Evolutionary conservation across 108 stramenopile genomes (phyloP).

Genomic region (Seminavis robusta): DNA sequence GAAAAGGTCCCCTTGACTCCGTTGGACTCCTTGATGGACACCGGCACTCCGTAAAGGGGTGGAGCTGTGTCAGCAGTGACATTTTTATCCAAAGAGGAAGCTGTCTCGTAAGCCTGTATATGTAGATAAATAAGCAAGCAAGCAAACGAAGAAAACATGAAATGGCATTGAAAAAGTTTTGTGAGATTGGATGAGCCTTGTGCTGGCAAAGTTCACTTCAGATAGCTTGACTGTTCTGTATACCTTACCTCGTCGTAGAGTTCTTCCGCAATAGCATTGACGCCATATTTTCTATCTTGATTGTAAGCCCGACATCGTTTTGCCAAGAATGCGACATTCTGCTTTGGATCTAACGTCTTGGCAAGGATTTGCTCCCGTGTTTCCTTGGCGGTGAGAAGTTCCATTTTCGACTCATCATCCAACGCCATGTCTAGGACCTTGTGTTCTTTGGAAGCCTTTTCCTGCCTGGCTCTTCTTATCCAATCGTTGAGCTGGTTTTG

Average conservation of each 20-base stretch:
- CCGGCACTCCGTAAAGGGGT: constrained; percentile 5
- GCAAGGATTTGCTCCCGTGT: background rate
- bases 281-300: background rate
- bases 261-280: constrained; percentile 17
- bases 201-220: no score
- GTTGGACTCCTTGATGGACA: background rate
- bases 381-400: background rate
- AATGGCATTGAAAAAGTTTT: background rate
- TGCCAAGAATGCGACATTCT: background rate
- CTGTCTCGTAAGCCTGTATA: no score
- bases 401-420: background rate
- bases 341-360: background rate
- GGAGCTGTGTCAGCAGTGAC: no score
- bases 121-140: no score
- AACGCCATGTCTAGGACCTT: background rate
- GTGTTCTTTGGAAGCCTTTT: background rate
- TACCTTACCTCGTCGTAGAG: constrained; percentile 6
- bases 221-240: no score
- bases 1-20: background rate
- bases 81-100: no score
- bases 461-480: background rate
- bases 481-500: background rate
- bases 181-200: no score
- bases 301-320: background rate
- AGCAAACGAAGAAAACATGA: background rate